Conservation (phyloP, 768 basidiomycete species). For the Xanthoconium stramineum region DNA sequence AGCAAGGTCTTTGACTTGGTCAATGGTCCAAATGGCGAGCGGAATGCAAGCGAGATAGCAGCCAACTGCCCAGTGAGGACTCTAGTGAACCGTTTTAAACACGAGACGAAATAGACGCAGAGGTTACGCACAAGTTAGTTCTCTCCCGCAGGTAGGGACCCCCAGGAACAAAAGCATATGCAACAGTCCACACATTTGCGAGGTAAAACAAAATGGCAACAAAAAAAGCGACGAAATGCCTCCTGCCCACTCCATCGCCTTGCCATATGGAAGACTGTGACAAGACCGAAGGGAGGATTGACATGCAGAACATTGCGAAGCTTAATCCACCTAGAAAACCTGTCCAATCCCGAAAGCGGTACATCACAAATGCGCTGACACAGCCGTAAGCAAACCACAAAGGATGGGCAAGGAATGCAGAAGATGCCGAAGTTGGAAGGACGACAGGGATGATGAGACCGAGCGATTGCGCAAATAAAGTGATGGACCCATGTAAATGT, state of each 20-base stretch:
- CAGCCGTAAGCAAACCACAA: conserved; percentile 54
- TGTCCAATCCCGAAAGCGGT: conserved; percentile 58
- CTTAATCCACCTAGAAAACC: conserved; percentile 69
- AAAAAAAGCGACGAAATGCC: conserved; percentile 55
- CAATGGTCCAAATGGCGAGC: conserved; percentile 30
- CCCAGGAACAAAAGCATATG: conserved; percentile 88
- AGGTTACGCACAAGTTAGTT: conserved; percentile 59
- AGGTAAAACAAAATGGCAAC: conserved; percentile 63
- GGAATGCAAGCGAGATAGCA: conserved; percentile 48
- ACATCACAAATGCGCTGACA: conserved; percentile 53
- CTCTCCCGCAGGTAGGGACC: conserved; percentile 73
- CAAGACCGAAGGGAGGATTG: conserved; percentile 55
- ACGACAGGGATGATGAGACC: conserved; percentile 48
- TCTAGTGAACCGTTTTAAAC: conserved; percentile 29
- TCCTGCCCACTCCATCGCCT: conserved; percentile 41
- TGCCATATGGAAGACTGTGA: conserved; percentile 40
- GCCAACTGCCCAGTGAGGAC: conserved; percentile 53
- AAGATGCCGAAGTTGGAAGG: conserved; percentile 19
- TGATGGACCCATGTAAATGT: conserved; percentile 65
- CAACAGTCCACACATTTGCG: conserved; percentile 77
- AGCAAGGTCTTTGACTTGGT: neutral
- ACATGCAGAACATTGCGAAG: conserved; percentile 61
- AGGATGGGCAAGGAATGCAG: conserved; percentile 40
- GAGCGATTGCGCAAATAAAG: conserved; percentile 57
- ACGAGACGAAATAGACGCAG: neutral